These are phyloP conservation scores for Beauveria sp. DNA, from an alignment of 2,329 filamentous ascomycete species.

Conservation along the genomic window DNA sequence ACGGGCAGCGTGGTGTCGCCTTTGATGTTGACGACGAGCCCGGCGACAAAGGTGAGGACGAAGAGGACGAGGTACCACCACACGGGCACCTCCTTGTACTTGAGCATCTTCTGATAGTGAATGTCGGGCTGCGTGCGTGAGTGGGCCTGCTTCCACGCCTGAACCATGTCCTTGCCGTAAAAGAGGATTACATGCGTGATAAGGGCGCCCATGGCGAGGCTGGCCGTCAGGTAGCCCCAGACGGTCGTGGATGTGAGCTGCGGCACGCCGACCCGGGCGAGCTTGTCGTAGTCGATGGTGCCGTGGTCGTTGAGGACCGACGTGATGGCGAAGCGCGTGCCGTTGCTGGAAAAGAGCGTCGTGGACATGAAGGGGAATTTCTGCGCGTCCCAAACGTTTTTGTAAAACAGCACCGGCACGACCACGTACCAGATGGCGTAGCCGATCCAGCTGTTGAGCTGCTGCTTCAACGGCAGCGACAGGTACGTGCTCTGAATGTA, in stretches of 20 bases:
- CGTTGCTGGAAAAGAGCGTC: slow-evolving; percentile 21
- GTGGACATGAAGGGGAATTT: slow-evolving; percentile 26
- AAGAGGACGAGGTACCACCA: slow-evolving; percentile 30
- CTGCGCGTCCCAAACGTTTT: slow-evolving; percentile 30
- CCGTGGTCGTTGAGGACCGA: slow-evolving; percentile 18
- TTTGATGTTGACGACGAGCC: slow-evolving; percentile 27
- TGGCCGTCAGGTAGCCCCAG: slow-evolving; percentile 24
- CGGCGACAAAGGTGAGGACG: slow-evolving; percentile 24
- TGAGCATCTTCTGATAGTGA: slow-evolving; percentile 33
- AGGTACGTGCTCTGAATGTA: slow-evolving; percentile 31
- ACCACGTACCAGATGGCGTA: slow-evolving; percentile 27
- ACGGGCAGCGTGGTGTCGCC: slow-evolving; percentile 28
- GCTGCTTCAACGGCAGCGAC: slow-evolving; percentile 29
- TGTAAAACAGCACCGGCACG: slow-evolving; percentile 32
- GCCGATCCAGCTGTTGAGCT: slow-evolving; percentile 30
- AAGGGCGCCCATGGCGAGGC: slow-evolving; percentile 19
- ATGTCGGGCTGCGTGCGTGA: slow-evolving; percentile 24
- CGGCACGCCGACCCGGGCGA: slow-evolving; percentile 20
- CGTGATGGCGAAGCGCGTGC: slow-evolving; percentile 17
- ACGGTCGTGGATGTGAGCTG: slow-evolving; percentile 21
- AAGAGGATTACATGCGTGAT: slow-evolving; percentile 17
- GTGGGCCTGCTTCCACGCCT: slow-evolving; percentile 16
- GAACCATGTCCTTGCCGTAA: slow-evolving; percentile 14
- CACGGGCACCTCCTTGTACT: slow-evolving; percentile 30
- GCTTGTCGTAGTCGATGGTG: slow-evolving; percentile 20